A percentile compares a stretch with the other conserved stretches of the same genome.
Conservation (phyloP, 345 rosid genomes). For the Ceriops tagal region DNA sequence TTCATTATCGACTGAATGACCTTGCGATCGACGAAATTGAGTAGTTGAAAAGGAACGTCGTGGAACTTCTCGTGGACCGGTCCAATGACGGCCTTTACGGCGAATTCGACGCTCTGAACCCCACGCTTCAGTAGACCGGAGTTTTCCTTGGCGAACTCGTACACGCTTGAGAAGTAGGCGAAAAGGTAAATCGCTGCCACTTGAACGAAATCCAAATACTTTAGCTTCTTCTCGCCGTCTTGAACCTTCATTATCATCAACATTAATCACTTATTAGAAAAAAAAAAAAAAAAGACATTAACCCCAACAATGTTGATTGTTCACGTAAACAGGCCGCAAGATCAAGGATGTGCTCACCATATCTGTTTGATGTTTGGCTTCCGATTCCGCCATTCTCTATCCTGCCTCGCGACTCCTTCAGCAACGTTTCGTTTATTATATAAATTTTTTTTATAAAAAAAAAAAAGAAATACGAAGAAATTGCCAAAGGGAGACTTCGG, state of each 20-base stretch:
- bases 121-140: conserved; percentile 71
- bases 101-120: conserved; percentile 56
- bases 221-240: conserved; percentile 39
- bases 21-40: conserved; percentile 67
- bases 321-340: not conserved
- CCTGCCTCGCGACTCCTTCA: no score
- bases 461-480: no score
- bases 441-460: no score
- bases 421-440: no score
- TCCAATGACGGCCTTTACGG: conserved; percentile 48
- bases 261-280: no score
- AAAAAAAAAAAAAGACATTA: no score
- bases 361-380: conserved; percentile 20
- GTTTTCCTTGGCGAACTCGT: conserved; percentile 68
- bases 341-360: conserved; percentile 8
- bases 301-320: no score
- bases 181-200: conserved; percentile 38
- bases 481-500: no score
- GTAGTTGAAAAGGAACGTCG: conserved; percentile 54
- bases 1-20: conserved; percentile 19
- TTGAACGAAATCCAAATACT: conserved; percentile 62
- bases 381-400: conserved; percentile 27
- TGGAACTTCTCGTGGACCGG: conserved; percentile 61
- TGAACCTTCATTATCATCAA: conserved; percentile 13
- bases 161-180: conserved; percentile 43